Conservation (phyloP, 371 early-diverging fungal species). For the Thermomucor indicae-seudaticae region DNA sequence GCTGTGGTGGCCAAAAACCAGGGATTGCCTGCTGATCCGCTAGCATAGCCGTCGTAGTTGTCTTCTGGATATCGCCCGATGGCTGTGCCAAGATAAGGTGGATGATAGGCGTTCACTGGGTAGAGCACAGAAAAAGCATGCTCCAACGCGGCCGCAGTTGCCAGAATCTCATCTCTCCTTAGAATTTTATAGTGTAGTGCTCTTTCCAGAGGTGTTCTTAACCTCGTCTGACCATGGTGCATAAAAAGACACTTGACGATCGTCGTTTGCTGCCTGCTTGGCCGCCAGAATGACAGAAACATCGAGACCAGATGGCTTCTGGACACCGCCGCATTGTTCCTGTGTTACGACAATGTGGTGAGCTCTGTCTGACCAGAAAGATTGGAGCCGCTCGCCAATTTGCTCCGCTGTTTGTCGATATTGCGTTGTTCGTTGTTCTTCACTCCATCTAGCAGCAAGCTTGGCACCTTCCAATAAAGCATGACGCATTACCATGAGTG, state of each 20-base stretch:
- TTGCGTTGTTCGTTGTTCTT: background rate
- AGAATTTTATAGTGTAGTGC: background rate
- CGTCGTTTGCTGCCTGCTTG: constrained; percentile 29
- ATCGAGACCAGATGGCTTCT: constrained; percentile 54
- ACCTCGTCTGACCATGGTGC: constrained; percentile 43
- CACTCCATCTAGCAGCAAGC: constrained; percentile 10
- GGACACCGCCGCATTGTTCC: constrained; percentile 22
- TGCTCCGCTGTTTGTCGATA: constrained; percentile 8
- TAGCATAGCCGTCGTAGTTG: constrained; percentile 59
- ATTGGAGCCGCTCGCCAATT: constrained; percentile 28
- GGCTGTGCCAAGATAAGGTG: constrained; percentile 31
- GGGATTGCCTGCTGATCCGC: constrained; percentile 59
- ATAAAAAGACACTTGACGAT: constrained; percentile 30
- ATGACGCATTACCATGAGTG: constrained; percentile 57
- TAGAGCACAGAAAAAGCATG: constrained; percentile 42
- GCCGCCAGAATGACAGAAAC: constrained; percentile 57
- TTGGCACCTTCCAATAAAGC: constrained; percentile 32
- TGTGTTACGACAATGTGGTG: constrained; percentile 37
- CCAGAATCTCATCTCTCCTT: constrained; percentile 30
- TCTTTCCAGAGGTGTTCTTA: background rate
- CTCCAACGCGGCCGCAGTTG: constrained; percentile 47
- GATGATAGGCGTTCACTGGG: constrained; percentile 41
- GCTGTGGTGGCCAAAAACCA: constrained; percentile 69
- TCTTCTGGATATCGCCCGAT: constrained; percentile 79
- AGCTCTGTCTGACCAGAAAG: constrained; percentile 41